A percentile compares a stretch with the other conserved stretches of the same genome.
phyloP scores from a whole-genome alignment of 176 grass and related monocot species.

The Phragmites australis region DNA sequence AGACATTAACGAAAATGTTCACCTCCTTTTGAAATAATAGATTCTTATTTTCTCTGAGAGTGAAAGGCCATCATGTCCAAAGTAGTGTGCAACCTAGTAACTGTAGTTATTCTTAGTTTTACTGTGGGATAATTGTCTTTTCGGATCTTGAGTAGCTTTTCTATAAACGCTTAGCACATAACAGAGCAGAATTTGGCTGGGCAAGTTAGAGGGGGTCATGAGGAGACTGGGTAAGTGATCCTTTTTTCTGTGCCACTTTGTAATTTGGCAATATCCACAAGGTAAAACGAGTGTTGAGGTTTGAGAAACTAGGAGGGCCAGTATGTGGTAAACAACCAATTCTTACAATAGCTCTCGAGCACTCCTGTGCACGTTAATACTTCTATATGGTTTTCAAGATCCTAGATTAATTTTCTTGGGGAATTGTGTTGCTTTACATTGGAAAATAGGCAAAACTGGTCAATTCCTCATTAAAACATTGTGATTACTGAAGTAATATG shows the following conservation, averaged over 20 bases:
- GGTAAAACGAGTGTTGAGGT: neutral
- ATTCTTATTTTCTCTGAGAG: neutral
- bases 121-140: neutral
- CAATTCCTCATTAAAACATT: neutral
- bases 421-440: neutral
- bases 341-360: neutral
- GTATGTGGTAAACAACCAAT: slow-evolving; percentile 3
- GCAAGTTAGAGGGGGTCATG: neutral
- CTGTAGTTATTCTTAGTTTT: neutral
- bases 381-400: neutral
- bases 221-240: neutral
- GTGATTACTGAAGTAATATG: neutral
- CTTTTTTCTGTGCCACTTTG: neutral
- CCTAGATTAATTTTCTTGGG: slow-evolving; percentile 16
- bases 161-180: slow-evolving; percentile 10
- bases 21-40: slow-evolving; percentile 25
- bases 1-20: neutral
- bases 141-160: neutral
- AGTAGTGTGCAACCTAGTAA: neutral
- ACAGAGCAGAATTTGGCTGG: neutral
- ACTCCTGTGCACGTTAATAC: slow-evolving; percentile 8
- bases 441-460: neutral
- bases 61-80: neutral
- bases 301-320: neutral
- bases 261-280: neutral